These are phyloP conservation scores for Heterobasidion occidentale DNA, from an alignment of 1,284 basidiomycete species.

Conservation along the genomic window DNA sequence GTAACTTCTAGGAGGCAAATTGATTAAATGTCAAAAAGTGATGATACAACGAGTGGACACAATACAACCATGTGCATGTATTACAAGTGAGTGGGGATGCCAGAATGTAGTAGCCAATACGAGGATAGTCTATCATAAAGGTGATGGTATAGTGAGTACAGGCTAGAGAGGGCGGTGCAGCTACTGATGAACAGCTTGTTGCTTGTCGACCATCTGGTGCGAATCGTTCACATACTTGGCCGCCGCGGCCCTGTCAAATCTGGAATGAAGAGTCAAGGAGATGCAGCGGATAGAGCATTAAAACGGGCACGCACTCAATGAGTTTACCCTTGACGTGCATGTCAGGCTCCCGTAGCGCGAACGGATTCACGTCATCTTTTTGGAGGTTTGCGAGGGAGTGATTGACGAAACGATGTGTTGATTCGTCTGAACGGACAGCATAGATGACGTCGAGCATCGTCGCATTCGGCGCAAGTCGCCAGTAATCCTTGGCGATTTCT, in stretches of 20 bases:
- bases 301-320: constrained; percentile 48
- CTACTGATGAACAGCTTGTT: not conserved
- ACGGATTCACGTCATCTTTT: constrained; percentile 80
- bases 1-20: too few relatives aligned
- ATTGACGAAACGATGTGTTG: constrained; percentile 89
- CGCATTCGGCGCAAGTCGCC: constrained; percentile 71
- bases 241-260: constrained; percentile 9
- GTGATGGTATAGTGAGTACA: not conserved
- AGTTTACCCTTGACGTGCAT: constrained; percentile 75
- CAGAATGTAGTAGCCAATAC: not conserved
- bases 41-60: not conserved
- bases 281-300: not conserved
- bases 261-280: not conserved
- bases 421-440: constrained; percentile 89
- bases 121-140: not conserved
- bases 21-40: too few relatives aligned
- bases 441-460: constrained; percentile 84
- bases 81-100: not conserved
- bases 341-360: constrained; percentile 83
- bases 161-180: too few relatives aligned
- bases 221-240: constrained; percentile 11
- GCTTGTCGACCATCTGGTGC: constrained; percentile 1
- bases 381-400: constrained; percentile 87
- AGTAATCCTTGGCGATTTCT: constrained; percentile 89
- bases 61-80: not conserved